phyloP scores from a whole-genome alignment of 164 flowering plant genomes.

The Aristolochia fimbriata region DNA sequence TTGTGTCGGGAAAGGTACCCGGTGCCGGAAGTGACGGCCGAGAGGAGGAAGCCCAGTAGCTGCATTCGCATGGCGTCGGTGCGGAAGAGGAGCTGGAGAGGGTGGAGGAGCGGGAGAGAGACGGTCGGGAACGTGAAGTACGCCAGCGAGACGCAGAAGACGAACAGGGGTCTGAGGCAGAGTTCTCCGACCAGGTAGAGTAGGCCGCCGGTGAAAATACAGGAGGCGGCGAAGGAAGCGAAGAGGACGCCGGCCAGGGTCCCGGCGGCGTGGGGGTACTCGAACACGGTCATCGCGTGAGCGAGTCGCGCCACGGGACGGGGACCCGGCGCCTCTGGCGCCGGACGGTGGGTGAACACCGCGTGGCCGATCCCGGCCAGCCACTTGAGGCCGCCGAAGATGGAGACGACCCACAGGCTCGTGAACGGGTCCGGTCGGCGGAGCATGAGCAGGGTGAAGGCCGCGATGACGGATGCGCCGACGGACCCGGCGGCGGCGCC shows the following conservation, averaged over 20 bases:
- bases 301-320: neutral
- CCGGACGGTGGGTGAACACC: conserved; percentile 14
- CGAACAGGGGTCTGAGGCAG: conserved; percentile 20
- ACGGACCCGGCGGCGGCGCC: conserved; percentile 45
- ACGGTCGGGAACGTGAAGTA: conserved; percentile 46
- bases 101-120: conserved; percentile 43
- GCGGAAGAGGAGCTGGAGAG: conserved; percentile 31
- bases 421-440: conserved; percentile 15
- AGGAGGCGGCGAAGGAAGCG: conserved; percentile 42
- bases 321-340: neutral
- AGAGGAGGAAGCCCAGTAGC: conserved; percentile 34
- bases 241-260: conserved; percentile 28
- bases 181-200: conserved; percentile 38
- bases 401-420: conserved; percentile 57
- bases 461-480: conserved; percentile 42
- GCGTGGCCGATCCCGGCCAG: conserved; percentile 29
- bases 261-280: conserved; percentile 41
- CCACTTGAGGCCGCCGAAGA: conserved; percentile 60
- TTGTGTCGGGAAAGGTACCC: conserved; percentile 30
- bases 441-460: conserved; percentile 59
- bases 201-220: conserved; percentile 38
- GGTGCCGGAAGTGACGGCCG: conserved; percentile 28
- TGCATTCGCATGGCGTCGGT: conserved; percentile 50
- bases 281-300: conserved; percentile 26
- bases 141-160: conserved; percentile 35